Evolutionary conservation across 352 stramenopile genomes (phyloP).

Genomic region (Globisporangium recalcitrans): DNA sequence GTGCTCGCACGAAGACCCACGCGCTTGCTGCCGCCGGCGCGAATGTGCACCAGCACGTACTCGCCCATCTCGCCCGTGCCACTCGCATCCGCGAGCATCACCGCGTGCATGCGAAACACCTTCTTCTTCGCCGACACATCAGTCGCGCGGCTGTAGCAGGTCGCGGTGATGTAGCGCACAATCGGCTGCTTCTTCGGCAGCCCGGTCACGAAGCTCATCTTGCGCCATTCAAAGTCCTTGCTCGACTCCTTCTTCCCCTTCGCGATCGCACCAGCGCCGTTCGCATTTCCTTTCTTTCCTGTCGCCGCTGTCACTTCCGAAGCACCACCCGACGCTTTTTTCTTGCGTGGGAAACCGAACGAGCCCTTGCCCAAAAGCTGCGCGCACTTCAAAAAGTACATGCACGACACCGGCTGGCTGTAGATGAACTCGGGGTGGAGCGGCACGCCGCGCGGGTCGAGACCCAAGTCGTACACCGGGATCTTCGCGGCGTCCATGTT

Average conservation of each 20-base stretch:
- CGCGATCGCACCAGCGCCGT: slow-evolving; percentile 15
- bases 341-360: slow-evolving; percentile 67
- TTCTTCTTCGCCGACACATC: slow-evolving; percentile 60
- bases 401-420: slow-evolving; percentile 61
- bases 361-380: slow-evolving; percentile 58
- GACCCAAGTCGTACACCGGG: slow-evolving; percentile 61
- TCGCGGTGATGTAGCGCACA: slow-evolving; percentile 74
- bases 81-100: slow-evolving; percentile 56
- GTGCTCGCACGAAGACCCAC: slow-evolving; percentile 47
- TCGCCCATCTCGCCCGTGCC: slow-evolving; percentile 43
- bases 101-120: slow-evolving; percentile 74
- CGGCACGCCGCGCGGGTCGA: slow-evolving; percentile 65
- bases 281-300: slow-evolving; percentile 19
- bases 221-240: slow-evolving; percentile 79
- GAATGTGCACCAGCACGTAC: slow-evolving; percentile 74
- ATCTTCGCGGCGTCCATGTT: slow-evolving; percentile 33
- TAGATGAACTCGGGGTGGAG: slow-evolving; percentile 78
- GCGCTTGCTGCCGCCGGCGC: slow-evolving; percentile 60
- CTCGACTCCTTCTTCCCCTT: slow-evolving; percentile 42
- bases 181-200: slow-evolving; percentile 68
- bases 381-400: slow-evolving; percentile 71
- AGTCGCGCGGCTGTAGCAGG: slow-evolving; percentile 62
- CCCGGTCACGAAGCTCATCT: slow-evolving; percentile 80
- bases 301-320: slow-evolving; percentile 8
- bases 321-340: slow-evolving; percentile 26